Base-by-base conservation (phyloP, 257 asterid species). In the Datura wrightii region DNA sequence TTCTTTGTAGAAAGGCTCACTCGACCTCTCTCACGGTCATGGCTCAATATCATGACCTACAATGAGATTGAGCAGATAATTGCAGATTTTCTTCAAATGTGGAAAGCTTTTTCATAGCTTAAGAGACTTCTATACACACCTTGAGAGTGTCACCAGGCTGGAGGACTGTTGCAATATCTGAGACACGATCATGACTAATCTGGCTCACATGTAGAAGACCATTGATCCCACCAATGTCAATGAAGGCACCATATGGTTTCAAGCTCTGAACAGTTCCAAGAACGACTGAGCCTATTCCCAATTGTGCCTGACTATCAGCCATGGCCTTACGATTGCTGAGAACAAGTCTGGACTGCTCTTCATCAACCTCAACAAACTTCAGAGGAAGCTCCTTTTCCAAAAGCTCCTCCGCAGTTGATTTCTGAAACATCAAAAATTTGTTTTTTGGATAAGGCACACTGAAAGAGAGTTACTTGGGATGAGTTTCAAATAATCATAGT, bases 241-340 rank as follows among this genome's bases (percentile, higher is more conserved):
- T 96, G 89, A 96, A 96, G 54, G 99, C 99, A 80, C 99, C 99
- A 83, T 96, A 96, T 7, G 99, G 98, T 88, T 94, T 94, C 91
- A 94, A 90, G 91, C 97, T 94, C 92, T 96, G 97, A 87, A 94
- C 99, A 41, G 97, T 91, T 59, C 99, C 99, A 34, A 92, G 78
- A 79, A 94, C 99, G 36, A 96, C 97, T 69, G 98, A 94, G 31
- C 99, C 98, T 60, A 96, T 93, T 84, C 98, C 99, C 82, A 96
- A 94, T 88, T 94, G 99, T 80, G 98, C 98, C 89, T 96, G 98
- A 90, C 98, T 93, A 84, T 93, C 98, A 66, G 97, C 97, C 97
- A 94, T 93, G 86, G 98, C 99, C 91, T 93, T 93, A 79, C 99
- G 98, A 85, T 96, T 96, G 88, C 98, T 96, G 87, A 96, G 95